phyloP scores from a whole-genome alignment of 495 filamentous ascomycete genomes.

The Aspergillus cavernicola region DNA sequence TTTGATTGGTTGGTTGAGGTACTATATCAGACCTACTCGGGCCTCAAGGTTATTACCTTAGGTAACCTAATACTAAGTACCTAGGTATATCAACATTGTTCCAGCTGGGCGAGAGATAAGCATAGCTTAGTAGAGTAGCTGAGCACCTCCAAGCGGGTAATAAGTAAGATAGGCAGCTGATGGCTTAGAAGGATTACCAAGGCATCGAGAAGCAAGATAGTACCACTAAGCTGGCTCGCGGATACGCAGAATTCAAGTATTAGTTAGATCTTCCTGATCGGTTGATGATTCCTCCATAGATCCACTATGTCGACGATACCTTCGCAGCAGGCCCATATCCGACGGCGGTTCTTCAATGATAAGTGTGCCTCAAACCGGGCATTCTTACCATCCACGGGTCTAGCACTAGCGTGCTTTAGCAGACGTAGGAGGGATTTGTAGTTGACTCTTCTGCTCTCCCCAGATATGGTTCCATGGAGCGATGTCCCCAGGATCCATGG shows the following conservation, averaged over 20 bases:
- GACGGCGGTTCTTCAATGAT: neutral
- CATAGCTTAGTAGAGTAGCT: no score
- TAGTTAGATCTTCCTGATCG: neutral
- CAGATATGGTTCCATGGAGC: neutral
- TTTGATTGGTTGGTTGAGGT: neutral
- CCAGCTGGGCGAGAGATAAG: no score
- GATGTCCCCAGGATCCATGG: neutral
- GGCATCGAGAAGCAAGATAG: no score
- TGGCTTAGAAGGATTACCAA: no score
- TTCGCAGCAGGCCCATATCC: constrained; percentile 5
- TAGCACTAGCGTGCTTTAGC: neutral
- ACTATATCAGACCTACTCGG: no score
- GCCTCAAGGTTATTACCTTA: no score
- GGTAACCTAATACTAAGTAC: no score
- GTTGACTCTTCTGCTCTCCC: neutral
- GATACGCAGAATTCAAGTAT: no score
- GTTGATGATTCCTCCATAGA: neutral
- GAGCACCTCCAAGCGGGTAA: no score
- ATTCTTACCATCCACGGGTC: neutral
- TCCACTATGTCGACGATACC: neutral
- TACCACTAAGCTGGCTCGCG: no score
- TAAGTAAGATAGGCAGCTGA: no score
- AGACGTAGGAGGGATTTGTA: neutral
- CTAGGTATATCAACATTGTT: no score
- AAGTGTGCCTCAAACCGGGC: neutral